Evolutionary conservation across 371 early-diverging fungal species (phyloP), one percentile per base, ranked within the genome.

Genomic region (Mucor piriformis): DNA sequence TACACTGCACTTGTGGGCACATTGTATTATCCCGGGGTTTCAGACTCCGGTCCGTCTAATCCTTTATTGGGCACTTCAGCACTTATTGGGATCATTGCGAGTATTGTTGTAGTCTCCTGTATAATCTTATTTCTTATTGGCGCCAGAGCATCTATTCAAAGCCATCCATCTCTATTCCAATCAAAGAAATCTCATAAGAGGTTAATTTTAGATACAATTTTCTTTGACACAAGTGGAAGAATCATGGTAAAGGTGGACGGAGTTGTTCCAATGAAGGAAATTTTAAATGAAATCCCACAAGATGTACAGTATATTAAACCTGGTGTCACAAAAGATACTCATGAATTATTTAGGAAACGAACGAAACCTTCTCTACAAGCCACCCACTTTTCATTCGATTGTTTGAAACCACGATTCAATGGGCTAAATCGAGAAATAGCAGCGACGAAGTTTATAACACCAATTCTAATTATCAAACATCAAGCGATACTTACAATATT

Each of bases 1-100:
- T 76, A 76, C 52, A 74, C 73, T 18, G 76, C 72, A 16, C 63
- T 79, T 54, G 66, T 59, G 6, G 79, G 79, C 6, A 79, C 76
- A 23, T 38, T 61, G 11, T 79, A 76, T 51, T 65, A 67, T 35
- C 56, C 63, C 3, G 53, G 58, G 8, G 29, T 51, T 6, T 20
- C 47, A 25, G 47, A 34, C 15, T 44, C 25, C 2, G 50, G 32
- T 6, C 73, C 75, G 20, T 71, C 76, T 12, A 60, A 56, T 5
- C 73, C 76, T 18, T 54, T 67, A 0, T 27, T 76, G 1, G 37
- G 43, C 3, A 67, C 67, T 7, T 51, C 67, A 6, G 71, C 65
- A 7, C 54, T 79, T n/a, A 73, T 79, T 50, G 73, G 70, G 7
- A 64, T 72, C 23, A 70, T 79, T 27, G 60, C 68, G 23, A 70